Base-by-base conservation (phyloP, 768 basidiomycete genomes). In the Leccinum pellstonianum region DNA sequence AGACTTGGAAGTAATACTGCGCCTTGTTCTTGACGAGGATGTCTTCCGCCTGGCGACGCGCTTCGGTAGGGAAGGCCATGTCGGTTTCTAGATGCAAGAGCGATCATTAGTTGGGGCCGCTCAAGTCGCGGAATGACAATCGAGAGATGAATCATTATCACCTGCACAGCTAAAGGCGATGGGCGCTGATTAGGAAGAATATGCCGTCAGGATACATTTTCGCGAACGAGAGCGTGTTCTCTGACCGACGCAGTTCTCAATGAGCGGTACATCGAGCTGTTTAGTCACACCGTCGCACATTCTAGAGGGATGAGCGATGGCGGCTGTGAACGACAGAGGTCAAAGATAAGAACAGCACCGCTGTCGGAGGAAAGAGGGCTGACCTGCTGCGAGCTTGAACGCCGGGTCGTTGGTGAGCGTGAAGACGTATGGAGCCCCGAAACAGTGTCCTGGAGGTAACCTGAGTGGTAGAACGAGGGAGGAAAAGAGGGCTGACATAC, bases 111-210 rank as follows among this genome's bases (percentile, higher is more conserved):
- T 17, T 35, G 0, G n/a, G 19, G 43, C n/a, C 43, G 43, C 19
- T 46, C 43, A n/a, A 46, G 43, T 46, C 19, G 43, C 43, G 11
- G 43, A 10, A 46, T 46, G 43, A 55, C 10, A 35, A 25, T 6
- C 3, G 8, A 6, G 33, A 49, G 3, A 6, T 43, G 43, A 50
- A 12, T 15, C n/a, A 10, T 56, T 33, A 51, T 46, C 54, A 81
- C 85, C 85, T 60, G 83, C 84, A 58, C 83, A 84, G 23, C 82
- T 77, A 60, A 86, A 66, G 3, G 85, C 69, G 9, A 86, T 68
- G 0, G 84, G 86, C 15, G 76, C 86, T 87, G 58, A 46, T 19
- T 46, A n/a, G 9, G n/a, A 25, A n/a, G 43, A 12, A 23, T 31
- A 25, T 41, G 9, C 5, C 5, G 35, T 50, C 33, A 55, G 33